These are phyloP conservation scores for Hericium coralloides DNA, from an alignment of 768 basidiomycete species.

Conservation along the genomic window DNA sequence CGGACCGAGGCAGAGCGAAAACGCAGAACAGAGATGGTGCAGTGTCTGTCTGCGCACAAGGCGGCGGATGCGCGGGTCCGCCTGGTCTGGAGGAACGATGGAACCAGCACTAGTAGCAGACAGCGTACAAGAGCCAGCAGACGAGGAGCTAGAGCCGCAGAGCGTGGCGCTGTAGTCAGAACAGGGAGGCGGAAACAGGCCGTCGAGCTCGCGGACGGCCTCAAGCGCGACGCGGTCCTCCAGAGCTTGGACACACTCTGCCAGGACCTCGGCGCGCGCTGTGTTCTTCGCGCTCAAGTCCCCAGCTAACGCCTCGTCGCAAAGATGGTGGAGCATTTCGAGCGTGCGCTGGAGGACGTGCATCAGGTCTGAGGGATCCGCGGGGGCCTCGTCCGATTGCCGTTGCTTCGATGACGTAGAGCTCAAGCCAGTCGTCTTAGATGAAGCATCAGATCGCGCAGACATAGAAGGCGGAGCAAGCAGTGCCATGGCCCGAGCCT, in stretches of 20 bases:
- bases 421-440: neutral
- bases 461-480: neutral
- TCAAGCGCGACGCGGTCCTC: neutral
- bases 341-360: neutral
- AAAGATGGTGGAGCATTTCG: too few species aligned
- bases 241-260: neutral
- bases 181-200: neutral
- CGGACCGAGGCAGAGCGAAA: conserved; percentile 1
- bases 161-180: neutral
- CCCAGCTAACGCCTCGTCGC: too few species aligned
- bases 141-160: neutral
- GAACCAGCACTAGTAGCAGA: neutral
- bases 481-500: neutral
- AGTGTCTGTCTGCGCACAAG: conserved; percentile 10
- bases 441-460: neutral
- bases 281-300: neutral
- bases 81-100: neutral
- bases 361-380: neutral
- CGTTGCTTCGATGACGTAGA: neutral
- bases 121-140: neutral
- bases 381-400: neutral
- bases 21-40: conserved; percentile 4
- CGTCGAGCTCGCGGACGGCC: neutral
- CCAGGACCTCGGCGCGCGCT: neutral
- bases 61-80: neutral